A percentile compares a stretch with the other conserved stretches of the same genome.
These are phyloP conservation scores for Myxozyma melibiosi DNA, from an alignment of 805 yeast species.

Conservation along the genomic window DNA sequence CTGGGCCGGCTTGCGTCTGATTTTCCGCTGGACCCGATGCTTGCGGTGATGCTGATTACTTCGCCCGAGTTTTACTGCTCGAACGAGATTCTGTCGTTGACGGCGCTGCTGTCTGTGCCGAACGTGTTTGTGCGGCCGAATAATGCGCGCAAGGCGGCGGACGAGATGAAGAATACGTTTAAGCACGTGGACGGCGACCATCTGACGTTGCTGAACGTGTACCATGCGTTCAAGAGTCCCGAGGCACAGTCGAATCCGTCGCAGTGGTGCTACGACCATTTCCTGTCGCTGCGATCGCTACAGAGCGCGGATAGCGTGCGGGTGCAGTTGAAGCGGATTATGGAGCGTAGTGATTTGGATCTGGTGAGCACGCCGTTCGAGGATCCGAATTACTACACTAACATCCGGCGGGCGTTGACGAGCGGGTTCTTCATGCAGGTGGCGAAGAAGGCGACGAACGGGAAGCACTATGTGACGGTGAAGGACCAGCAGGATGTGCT, in stretches of 20 bases:
- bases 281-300: constrained; percentile 78
- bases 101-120: constrained; percentile 90
- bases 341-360: constrained; percentile 79
- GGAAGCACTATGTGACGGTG: constrained; percentile 83
- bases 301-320: constrained; percentile 86
- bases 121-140: constrained; percentile 93
- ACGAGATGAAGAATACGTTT: constrained; percentile 81
- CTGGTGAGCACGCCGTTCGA: constrained; percentile 68
- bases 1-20: constrained; percentile 88
- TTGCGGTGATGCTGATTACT: constrained; percentile 89
- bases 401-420: constrained; percentile 80
- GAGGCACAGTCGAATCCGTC: constrained; percentile 59
- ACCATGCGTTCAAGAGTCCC: constrained; percentile 75
- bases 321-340: constrained; percentile 74
- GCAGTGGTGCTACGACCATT: constrained; percentile 94
- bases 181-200: constrained; percentile 97
- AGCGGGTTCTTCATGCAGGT: constrained; percentile 98
- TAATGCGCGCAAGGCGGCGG: constrained; percentile 83
- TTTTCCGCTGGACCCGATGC: constrained; percentile 93
- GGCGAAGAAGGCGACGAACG: constrained; percentile 71
- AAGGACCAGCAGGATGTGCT: constrained; percentile 96
- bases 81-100: constrained; percentile 83
- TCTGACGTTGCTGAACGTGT: constrained; percentile 84
- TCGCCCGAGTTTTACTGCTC: constrained; percentile 85
- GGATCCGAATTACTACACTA: constrained; percentile 66